These are phyloP conservation scores for Penicillium manginii DNA, from an alignment of 495 filamentous ascomycete species.

Conservation along the genomic window DNA sequence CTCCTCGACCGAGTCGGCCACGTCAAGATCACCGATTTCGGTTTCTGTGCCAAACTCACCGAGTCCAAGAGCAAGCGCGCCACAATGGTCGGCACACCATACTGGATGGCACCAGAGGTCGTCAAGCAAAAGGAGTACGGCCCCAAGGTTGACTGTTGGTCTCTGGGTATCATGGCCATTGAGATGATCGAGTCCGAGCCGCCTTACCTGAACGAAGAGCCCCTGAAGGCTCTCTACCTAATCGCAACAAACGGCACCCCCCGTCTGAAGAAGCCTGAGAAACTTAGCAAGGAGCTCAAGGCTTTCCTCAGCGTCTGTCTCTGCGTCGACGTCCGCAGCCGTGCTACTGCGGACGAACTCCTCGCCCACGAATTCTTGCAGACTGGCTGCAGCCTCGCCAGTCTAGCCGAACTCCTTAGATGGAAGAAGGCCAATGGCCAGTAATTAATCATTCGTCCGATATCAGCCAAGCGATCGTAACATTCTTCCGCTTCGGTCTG, in stretches of 20 bases:
- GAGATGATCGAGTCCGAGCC: constrained; percentile 99
- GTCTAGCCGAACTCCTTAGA: constrained; percentile 81
- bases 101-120: constrained; percentile 99
- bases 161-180: constrained; percentile 98
- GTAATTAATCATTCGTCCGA: constrained; percentile 20
- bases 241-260: constrained; percentile 98
- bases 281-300: constrained; percentile 94
- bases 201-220: constrained; percentile 96
- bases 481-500: too few species aligned
- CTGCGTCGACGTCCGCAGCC: constrained; percentile 93
- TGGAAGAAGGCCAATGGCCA: constrained; percentile 59
- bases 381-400: constrained; percentile 69
- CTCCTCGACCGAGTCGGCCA: constrained; percentile 90
- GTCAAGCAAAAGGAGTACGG: constrained; percentile 99
- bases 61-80: constrained; percentile 96
- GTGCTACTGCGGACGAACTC: constrained; percentile 87
- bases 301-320: constrained; percentile 93
- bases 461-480: too few species aligned
- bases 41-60: constrained; percentile 98
- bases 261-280: constrained; percentile 94
- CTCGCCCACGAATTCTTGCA: constrained; percentile 79
- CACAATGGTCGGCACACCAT: constrained; percentile 98
- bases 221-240: constrained; percentile 90
- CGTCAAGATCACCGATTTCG: constrained; percentile 99
- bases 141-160: constrained; percentile 98